Percentiles rank a stretch among this genome's conserved stretches.
Evolutionary conservation across 768 basidiomycete genomes (phyloP).

Genomic region (Dioszegia aurantiaca): DNA sequence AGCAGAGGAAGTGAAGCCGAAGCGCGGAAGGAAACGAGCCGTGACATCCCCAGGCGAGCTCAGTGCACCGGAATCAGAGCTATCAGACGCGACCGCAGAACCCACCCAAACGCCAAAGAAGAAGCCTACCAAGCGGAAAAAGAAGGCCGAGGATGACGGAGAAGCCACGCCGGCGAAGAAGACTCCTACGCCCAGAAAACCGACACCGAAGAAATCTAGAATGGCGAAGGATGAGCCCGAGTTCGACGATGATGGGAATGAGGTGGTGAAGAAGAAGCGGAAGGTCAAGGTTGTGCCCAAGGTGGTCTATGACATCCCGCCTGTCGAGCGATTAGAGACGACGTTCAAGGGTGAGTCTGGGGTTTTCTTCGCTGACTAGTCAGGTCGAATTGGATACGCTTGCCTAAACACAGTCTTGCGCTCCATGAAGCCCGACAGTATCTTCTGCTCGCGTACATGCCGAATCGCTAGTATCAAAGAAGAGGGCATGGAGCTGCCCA

Average conservation of each 20-base stretch:
- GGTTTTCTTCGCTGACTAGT: not conserved
- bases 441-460: slow-evolving; percentile 64
- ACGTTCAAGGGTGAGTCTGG: slow-evolving; percentile 58
- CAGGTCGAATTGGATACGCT: slow-evolving; percentile 60
- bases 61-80: not conserved
- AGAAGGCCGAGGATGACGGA: slow-evolving; percentile 9
- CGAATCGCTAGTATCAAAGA: slow-evolving; percentile 75
- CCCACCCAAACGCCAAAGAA: slow-evolving; percentile 6
- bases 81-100: not conserved
- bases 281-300: slow-evolving; percentile 47
- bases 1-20: slow-evolving; percentile 4
- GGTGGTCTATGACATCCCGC: slow-evolving; percentile 64
- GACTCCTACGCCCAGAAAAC: slow-evolving; percentile 27
- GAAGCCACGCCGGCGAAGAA: slow-evolving; percentile 10
- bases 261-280: slow-evolving; percentile 49
- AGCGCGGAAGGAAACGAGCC: not conserved
- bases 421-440: slow-evolving; percentile 63
- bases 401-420: slow-evolving; percentile 64
- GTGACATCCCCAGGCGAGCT: slow-evolving; percentile 1
- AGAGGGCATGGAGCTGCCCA: slow-evolving; percentile 76
- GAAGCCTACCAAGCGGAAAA: slow-evolving; percentile 16
- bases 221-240: slow-evolving; percentile 43
- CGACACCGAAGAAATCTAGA: slow-evolving; percentile 41
- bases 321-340: slow-evolving; percentile 65
- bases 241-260: slow-evolving; percentile 41